These are phyloP conservation scores for Chimonanthus praecox DNA, from an alignment of 164 flowering plant genomes.

Conservation along the genomic window DNA sequence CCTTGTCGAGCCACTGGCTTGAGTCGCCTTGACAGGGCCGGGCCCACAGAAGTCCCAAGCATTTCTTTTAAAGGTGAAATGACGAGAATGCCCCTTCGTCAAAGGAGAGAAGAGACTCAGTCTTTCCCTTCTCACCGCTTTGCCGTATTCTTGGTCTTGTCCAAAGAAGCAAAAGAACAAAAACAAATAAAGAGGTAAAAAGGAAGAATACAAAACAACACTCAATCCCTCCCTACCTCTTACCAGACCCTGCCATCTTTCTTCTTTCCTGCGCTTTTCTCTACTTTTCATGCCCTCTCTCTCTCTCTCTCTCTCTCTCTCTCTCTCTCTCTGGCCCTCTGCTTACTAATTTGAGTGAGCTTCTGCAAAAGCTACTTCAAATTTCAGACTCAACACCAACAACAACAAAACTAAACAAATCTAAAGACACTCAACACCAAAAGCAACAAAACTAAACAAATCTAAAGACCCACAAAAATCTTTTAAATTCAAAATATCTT, in stretches of 20 bases:
- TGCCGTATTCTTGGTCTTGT: constrained; percentile 4
- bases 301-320: no score
- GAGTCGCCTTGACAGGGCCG: no score
- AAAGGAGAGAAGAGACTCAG: not conserved
- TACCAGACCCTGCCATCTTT: not conserved
- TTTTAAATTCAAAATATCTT: constrained; percentile 6
- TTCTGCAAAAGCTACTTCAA: not conserved
- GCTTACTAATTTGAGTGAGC: not conserved
- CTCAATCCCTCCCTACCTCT: not conserved
- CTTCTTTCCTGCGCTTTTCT: constrained; percentile 8
- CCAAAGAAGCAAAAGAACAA: constrained; percentile 5
- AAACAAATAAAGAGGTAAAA: constrained; percentile 1
- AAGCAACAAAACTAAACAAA: no score
- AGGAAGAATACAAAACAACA: not conserved
- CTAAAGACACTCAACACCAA: no score
- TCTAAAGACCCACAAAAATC: not conserved
- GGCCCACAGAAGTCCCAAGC: no score
- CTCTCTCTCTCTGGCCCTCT: not conserved
- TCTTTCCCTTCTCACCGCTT: not conserved
- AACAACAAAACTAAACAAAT: not conserved
- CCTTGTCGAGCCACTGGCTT: no score
- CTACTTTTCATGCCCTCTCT: constrained; percentile 10
- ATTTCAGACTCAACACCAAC: not conserved
- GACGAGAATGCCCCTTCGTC: not conserved
- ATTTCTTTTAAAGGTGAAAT: not conserved